A percentile compares a stretch with the other conserved stretches of the same genome.
These are phyloP conservation scores for Obelidium mucronatum DNA, from an alignment of 192 early-diverging fungal species.

Conservation along the genomic window DNA sequence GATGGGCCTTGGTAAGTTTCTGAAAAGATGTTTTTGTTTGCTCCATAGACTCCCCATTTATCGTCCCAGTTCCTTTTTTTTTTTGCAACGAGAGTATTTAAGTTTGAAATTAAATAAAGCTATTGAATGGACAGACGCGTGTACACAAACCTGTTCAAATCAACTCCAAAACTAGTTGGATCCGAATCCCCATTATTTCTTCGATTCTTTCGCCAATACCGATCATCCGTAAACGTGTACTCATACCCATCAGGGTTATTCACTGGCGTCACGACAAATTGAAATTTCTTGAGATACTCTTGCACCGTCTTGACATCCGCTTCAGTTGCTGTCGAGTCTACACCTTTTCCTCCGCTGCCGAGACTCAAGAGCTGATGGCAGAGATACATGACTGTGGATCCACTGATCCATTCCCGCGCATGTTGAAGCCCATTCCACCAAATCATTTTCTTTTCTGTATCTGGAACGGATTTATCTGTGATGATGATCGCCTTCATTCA, in stretches of 20 bases:
- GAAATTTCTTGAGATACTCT: constrained; percentile 45
- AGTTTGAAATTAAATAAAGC: background rate
- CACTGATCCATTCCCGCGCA: constrained; percentile 60
- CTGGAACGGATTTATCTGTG: constrained; percentile 17
- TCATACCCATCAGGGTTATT: constrained; percentile 61
- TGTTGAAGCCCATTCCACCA: constrained; percentile 44
- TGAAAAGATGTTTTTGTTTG: constrained; percentile 43
- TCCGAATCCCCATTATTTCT: constrained; percentile 51
- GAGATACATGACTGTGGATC: constrained; percentile 57
- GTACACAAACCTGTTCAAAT: constrained; percentile 26
- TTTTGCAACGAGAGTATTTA: too few species aligned
- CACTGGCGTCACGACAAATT: constrained; percentile 46
- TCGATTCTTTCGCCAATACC: constrained; percentile 52
- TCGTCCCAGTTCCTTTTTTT: constrained; percentile 55
- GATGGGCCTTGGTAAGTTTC: constrained; percentile 52
- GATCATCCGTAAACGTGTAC: constrained; percentile 17
- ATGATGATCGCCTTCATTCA: constrained; percentile 13
- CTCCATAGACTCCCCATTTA: constrained; percentile 54
- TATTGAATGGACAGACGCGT: background rate
- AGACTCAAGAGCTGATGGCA: constrained; percentile 33
- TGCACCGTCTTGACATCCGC: constrained; percentile 32
- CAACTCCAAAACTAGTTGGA: constrained; percentile 24
- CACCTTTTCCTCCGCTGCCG: too few species aligned
- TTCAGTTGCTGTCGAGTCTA: background rate
- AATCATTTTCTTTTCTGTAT: constrained; percentile 25